phyloP scores from a whole-genome alignment of 2,329 filamentous ascomycete genomes.

The Trichoderma brevicompactum region DNA sequence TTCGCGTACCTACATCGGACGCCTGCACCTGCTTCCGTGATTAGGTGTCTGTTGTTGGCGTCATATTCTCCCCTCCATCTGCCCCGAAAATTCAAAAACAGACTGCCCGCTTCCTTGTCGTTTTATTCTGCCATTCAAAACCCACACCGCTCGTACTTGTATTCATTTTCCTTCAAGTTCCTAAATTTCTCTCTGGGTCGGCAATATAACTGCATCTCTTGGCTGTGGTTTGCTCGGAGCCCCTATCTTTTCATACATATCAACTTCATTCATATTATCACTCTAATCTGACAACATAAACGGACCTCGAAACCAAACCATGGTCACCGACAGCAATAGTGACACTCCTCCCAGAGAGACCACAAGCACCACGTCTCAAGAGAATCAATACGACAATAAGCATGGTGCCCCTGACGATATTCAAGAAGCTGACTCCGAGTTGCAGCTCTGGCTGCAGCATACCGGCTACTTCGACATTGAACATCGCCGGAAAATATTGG shows the following conservation, averaged over 20 bases:
- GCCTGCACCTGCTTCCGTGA: not conserved
- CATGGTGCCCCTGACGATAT: not conserved
- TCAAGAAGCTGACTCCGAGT: conserved; percentile 23
- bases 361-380: not conserved
- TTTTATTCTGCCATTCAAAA: not conserved
- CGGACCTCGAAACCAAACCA: not conserved
- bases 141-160: too few relatives aligned
- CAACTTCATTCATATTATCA: too few relatives aligned
- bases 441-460: conserved; percentile 37
- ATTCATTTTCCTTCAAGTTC: not conserved
- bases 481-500: conserved; percentile 32
- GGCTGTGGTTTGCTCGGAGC: not conserved
- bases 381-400: not conserved
- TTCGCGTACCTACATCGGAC: not conserved
- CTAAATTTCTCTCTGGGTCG: too few relatives aligned
- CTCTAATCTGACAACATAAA: too few relatives aligned
- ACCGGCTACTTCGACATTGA: conserved; percentile 35
- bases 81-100: not conserved
- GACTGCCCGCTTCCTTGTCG: too few relatives aligned
- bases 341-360: not conserved
- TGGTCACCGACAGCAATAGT: not conserved
- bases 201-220: not conserved
- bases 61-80: not conserved
- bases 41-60: not conserved
- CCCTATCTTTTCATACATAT: not conserved